Percentiles rank a stretch among this genome's conserved stretches.
Evolutionary conservation across 179 eudicot genomes (phyloP).

Genomic region (Silene coronaria): DNA sequence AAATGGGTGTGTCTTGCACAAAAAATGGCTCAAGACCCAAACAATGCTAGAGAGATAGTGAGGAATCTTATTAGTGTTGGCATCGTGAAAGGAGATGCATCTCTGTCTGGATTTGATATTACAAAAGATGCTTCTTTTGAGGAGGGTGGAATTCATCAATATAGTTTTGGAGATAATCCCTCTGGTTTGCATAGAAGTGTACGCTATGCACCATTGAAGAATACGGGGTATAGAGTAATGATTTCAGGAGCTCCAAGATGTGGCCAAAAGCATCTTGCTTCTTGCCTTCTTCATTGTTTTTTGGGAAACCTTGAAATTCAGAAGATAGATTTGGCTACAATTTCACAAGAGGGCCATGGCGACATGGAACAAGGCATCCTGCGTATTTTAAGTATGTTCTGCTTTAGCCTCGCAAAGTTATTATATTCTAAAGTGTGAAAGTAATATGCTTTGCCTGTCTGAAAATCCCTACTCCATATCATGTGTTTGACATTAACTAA

Average conservation of each 20-base stretch:
- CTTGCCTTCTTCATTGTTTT: constrained; percentile 84
- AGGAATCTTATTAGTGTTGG: constrained; percentile 39
- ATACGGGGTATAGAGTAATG: constrained; percentile 61
- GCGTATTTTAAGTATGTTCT: constrained; percentile 65
- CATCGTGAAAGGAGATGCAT: constrained; percentile 40
- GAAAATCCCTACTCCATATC: not conserved
- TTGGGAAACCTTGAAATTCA: constrained; percentile 65
- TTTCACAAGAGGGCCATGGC: constrained; percentile 87
- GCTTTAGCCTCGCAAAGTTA: constrained; percentile 23
- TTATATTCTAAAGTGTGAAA: constrained; percentile 16
- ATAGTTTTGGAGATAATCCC: constrained; percentile 31
- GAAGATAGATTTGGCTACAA: constrained; percentile 85
- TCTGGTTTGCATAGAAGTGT: constrained; percentile 37
- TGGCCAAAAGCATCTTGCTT: constrained; percentile 91
- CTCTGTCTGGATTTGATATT: constrained; percentile 25
- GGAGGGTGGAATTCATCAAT: constrained; percentile 23
- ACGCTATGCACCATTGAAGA: constrained; percentile 36
- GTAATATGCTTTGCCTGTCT: constrained; percentile 9
- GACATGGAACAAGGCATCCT: constrained; percentile 70
- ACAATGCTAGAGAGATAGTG: constrained; percentile 45
- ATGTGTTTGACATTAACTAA: not conserved
- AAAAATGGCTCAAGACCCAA: constrained; percentile 53
- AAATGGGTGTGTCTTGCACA: constrained; percentile 53
- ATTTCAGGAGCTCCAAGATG: constrained; percentile 76
- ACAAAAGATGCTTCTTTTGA: constrained; percentile 33